Percentiles rank a stretch among this genome's conserved stretches.
phyloP scores from a whole-genome alignment of 2,329 filamentous ascomycete genomes.

The Leptosphaerulina australis region DNA sequence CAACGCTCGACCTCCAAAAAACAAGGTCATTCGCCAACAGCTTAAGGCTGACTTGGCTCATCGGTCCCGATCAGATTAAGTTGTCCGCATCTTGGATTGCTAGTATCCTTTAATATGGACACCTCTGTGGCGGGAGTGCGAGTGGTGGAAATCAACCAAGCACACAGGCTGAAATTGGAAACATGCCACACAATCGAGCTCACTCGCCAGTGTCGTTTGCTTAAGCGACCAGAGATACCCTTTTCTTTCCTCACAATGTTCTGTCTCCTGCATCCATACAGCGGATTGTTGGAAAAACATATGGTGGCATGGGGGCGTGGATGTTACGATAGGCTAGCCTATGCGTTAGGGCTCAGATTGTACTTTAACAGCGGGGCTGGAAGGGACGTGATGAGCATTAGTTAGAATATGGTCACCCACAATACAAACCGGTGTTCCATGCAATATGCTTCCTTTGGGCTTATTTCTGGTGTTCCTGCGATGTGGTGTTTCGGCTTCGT shows the following conservation, averaged over 20 bases:
- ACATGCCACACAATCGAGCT: conserved; percentile 39
- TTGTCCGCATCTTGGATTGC: conserved; percentile 31
- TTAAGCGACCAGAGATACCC: conserved; percentile 48
- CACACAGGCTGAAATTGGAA: conserved; percentile 47
- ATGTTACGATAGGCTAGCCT: conserved; percentile 16
- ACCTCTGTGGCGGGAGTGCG: conserved; percentile 27
- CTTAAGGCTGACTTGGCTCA: conserved; percentile 18
- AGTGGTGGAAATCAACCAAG: conserved; percentile 31
- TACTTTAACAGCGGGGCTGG: conserved; percentile 42
- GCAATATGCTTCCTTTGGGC: conserved; percentile 15
- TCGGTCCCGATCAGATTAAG: conserved; percentile 25
- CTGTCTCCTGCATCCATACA: conserved; percentile 10
- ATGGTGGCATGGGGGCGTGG: conserved; percentile 26
- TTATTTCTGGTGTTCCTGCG: conserved; percentile 9
- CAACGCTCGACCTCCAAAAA: conserved; percentile 30
- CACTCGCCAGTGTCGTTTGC: conserved; percentile 44
- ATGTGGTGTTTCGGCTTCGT: conserved; percentile 37
- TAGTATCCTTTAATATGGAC: conserved; percentile 43
- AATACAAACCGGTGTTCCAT: conserved; percentile 33
- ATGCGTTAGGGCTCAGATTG: conserved; percentile 37
- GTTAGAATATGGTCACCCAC: conserved; percentile 41
- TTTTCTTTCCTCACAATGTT: conserved; percentile 25
- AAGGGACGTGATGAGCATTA: conserved; percentile 44
- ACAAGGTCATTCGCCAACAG: conserved; percentile 27
- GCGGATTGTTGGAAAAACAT: conserved; percentile 25